A percentile compares a stretch with the other conserved stretches of the same genome.
Conservation (phyloP, 306 rosid species). For the Castanea sativa region DNA sequence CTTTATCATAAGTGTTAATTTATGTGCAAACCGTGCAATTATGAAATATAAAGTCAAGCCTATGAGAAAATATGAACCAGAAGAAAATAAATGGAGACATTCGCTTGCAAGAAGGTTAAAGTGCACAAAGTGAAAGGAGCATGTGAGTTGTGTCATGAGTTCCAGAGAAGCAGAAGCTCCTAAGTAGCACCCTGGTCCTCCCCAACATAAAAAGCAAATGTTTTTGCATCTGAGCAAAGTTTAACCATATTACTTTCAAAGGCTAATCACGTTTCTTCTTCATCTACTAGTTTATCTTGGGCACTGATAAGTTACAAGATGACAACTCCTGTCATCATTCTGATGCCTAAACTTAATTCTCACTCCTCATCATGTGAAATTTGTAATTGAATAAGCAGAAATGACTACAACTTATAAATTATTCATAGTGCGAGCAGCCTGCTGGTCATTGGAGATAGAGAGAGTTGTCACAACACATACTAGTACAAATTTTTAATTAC, state of each 20-base stretch:
- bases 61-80: constrained; percentile 10
- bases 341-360: no score
- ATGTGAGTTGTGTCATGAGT: neutral
- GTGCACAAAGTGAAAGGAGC: neutral
- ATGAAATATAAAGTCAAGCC: constrained; percentile 26
- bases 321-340: no score
- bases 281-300: no score
- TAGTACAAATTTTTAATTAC: constrained; percentile 26
- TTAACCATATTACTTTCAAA: no score
- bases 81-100: neutral
- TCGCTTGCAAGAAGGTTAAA: neutral
- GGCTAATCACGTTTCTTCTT: no score
- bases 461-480: neutral
- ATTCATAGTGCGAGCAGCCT: neutral
- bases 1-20: neutral
- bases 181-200: no score
- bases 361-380: no score
- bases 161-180: neutral
- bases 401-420: neutral
- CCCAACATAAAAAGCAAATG: no score
- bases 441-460: neutral
- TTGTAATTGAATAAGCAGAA: neutral
- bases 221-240: no score
- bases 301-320: no score
- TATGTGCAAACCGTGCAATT: neutral